Base-by-base conservation (phyloP, 345 rosid genomes). In the Firmiana major region DNA sequence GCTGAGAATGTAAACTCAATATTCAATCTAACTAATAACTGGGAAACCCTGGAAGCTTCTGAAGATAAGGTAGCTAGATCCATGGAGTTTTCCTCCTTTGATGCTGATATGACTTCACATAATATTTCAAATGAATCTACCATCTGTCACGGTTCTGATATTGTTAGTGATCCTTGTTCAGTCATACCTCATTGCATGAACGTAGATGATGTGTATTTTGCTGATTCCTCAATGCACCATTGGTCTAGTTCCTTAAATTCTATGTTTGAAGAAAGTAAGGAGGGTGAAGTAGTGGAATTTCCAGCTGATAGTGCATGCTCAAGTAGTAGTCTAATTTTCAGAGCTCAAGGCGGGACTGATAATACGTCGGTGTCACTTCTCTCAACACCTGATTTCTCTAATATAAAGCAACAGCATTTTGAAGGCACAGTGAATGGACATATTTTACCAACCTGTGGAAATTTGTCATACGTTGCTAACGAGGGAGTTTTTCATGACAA, bases 221-320 rank as follows among this genome's bases (percentile, higher is more conserved):
- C 78, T 17, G 84, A 84, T 79, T 76, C 84, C 55, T 78, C 81
- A 6, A 51, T 38, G 42, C 70, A 22, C 26, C 49, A 71, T 63
- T 49, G 63, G 34, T 64, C 73, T 60, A 76, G 75, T 59, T 71
- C 66, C 80, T 79, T 79, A 70, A 26, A 73, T 58, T 73, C 54
- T 80, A 85, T 76, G 64, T 83, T 86, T 78, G 86, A 80, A 81
- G 86, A 79, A 59, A 83, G 85, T 31, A 78, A 75, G 63, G 86
- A 77, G 79, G 86, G 85, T 84, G 88, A 84, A 65, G 75, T 73
- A 19, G 75, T 74, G 43, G 87, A 81, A 74, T 82, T 79, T 83
- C 83, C 68, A 71, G 81, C 81, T 13, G 89, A 79, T 66, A 86
- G 80, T 74, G 81, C 86, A 40, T 77, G 81, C 77, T 79, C 80